A percentile compares a stretch with the other conserved stretches of the same genome.
These are phyloP conservation scores for Thalassiosira hispida DNA, from an alignment of 352 stramenopile species.

Conservation along the genomic window DNA sequence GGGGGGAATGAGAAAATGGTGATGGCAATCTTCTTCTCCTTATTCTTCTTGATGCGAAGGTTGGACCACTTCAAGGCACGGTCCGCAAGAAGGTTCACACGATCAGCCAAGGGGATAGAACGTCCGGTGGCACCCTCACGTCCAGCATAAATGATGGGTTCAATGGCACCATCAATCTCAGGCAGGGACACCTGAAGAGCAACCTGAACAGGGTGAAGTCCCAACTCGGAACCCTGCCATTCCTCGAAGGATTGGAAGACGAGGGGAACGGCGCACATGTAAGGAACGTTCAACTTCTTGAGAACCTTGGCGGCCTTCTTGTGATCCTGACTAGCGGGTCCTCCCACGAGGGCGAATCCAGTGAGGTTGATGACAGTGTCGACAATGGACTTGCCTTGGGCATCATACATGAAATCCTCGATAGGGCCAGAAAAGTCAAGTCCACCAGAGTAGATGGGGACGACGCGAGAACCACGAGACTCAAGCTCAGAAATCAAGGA, in stretches of 20 bases:
- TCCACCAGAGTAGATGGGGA: slow-evolving; percentile 88
- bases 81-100: slow-evolving; percentile 87
- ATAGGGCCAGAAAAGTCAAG: slow-evolving; percentile 89
- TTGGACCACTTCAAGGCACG: slow-evolving; percentile 86
- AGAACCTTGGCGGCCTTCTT: slow-evolving; percentile 87
- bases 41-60: slow-evolving; percentile 84
- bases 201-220: slow-evolving; percentile 89
- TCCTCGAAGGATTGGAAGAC: slow-evolving; percentile 91
- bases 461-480: slow-evolving; percentile 84
- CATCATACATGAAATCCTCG: slow-evolving; percentile 87
- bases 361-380: slow-evolving; percentile 90
- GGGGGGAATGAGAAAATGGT: slow-evolving; percentile 90
- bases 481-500: slow-evolving; percentile 89
- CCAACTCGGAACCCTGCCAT: slow-evolving; percentile 88
- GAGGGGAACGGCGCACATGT: slow-evolving; percentile 89
- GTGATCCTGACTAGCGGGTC: slow-evolving; percentile 88
- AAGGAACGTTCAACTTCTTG: slow-evolving; percentile 86
- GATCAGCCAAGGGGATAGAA: slow-evolving; percentile 87
- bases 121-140: slow-evolving; percentile 88
- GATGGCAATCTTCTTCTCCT: slow-evolving; percentile 89
- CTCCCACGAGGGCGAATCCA: slow-evolving; percentile 88
- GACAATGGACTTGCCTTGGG: slow-evolving; percentile 79
- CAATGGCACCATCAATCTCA: slow-evolving; percentile 90
- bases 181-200: slow-evolving; percentile 88
- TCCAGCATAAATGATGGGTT: slow-evolving; percentile 89